phyloP scores from a whole-genome alignment of 1,284 basidiomycete species.

The Coniferiporia weirii region DNA sequence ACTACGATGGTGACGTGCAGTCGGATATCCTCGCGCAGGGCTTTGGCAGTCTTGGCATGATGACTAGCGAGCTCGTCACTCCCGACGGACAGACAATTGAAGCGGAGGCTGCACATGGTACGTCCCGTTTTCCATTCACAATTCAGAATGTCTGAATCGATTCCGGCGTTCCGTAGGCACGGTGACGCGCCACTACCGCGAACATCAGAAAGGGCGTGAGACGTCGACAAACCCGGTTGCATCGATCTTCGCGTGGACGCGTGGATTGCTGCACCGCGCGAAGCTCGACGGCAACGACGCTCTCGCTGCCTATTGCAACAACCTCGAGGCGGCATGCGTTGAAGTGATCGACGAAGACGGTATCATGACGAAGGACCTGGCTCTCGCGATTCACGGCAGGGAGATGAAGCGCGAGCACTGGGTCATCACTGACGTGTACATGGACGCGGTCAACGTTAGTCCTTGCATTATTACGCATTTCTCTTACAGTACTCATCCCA shows the following conservation, averaged over 20 bases:
- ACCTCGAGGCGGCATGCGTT: constrained; percentile 84
- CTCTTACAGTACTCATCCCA: neutral
- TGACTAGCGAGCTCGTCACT: constrained; percentile 96
- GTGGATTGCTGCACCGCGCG: constrained; percentile 90
- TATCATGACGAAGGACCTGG: constrained; percentile 96
- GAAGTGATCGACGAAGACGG: constrained; percentile 89
- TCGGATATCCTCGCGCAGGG: constrained; percentile 93
- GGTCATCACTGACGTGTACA: constrained; percentile 87
- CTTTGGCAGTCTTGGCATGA: constrained; percentile 93
- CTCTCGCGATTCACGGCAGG: constrained; percentile 92
- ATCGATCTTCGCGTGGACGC: constrained; percentile 98
- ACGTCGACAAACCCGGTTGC: constrained; percentile 98
- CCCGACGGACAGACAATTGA: constrained; percentile 92
- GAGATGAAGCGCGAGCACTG: constrained; percentile 88
- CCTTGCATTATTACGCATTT: neutral
- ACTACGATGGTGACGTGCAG: constrained; percentile 95
- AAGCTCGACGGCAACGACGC: constrained; percentile 85
- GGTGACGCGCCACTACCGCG: constrained; percentile 94
- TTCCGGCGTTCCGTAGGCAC: constrained; percentile 41
- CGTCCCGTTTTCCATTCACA: constrained; percentile 36
- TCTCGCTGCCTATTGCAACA: constrained; percentile 72
- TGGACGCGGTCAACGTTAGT: constrained; percentile 82
- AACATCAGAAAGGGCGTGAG: constrained; percentile 94
- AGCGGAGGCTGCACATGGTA: constrained; percentile 94
- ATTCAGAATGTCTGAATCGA: neutral